Evolutionary conservation across 2,329 filamentous ascomycete species (phyloP), one percentile per base, ranked within the genome.

Genomic region (Blastomyces emzantsi): DNA sequence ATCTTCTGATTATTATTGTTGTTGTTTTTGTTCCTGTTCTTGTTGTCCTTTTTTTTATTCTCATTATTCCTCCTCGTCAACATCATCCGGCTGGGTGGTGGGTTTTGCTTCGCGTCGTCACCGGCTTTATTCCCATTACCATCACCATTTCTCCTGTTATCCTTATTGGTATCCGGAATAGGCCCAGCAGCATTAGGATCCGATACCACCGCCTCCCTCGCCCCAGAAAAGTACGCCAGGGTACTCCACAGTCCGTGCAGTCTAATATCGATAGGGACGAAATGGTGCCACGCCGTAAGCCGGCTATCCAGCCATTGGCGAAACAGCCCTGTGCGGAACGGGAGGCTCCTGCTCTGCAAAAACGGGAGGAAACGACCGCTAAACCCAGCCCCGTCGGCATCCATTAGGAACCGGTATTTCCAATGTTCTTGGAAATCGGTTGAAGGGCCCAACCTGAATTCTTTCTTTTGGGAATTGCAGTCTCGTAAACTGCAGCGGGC

Each of bases 281-380:
- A 94, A 72, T 95, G 90, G 55, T 87, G 78, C 90, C 90, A 95
- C 0, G 90, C 84, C 64, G 81, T 83, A 19, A 94, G 75, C 6
- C 90, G 84, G 60, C 87, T 85, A 64, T 90, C 88, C 74, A 87
- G 90, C 90, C 90, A 95, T 71, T 90, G 86, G 30, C 85, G 83
- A 74, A 92, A 93, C 7, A 93, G 79, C 0, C 86, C 86, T 0
- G 77, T 84, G 67, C 90, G 81, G 71, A 94, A 85, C 0, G 89
- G 89, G 5, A 92, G 80, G 58, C 83, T 87, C 66, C 79, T 78
- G 19, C 88, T 90, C 57, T 83, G 82, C 5, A 94, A 73, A 64
- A 87, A 86, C 0, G 83, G 82, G 11, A 90, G 74, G 67, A 90
- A 82, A 39, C 83, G 80, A 17, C 88, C 83, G 0, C 86, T 87